Base-by-base conservation (phyloP, 2,329 filamentous ascomycete genomes). In the Helotiales sp. region DNA sequence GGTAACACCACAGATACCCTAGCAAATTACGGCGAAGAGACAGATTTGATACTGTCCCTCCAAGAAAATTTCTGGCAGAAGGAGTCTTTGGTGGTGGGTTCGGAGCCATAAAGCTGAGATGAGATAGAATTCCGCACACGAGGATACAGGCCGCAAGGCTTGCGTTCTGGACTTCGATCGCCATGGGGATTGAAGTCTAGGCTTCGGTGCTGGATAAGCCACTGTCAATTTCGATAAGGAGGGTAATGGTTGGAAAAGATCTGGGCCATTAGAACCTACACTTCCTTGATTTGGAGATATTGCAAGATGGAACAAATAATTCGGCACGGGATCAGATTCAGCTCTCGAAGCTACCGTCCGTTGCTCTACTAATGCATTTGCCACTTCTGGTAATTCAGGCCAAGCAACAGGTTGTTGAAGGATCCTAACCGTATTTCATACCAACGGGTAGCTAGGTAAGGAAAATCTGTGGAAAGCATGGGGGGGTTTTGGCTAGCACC, bases 101-200 rank as follows among this genome's bases (percentile, higher is more conserved):
- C 30, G 67, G 67, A 22, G 67, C 40, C 20, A 28, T 67, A 10
- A 63, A 60, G 58, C 63, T 67, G 55, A 54, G 57, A 52, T 64
- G 59, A 37, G 50, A 50, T 45, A 71, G 63, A 45, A 63, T 65
- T 17, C 34, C 30, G 45, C 37, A 63, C 17, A 63, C 6, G n/a
- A 22, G 40, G 17, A 68, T 50, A 6, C 28, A 40, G 30, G 34
- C 22, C 15, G 64, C 43, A 11, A 68, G 43, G 28, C 59, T 43
- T 17, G 58, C 13, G n/a, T 50, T 67, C 20, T 57, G 58, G 13
- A 34, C n/a, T 22, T 40, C 26, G 50, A 63, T n/a, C 22, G 54
- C 22, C 30, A 66, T 66, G 26, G n/a, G 50, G 17, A 47, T 13
- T 15, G 52, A 24, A 24, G 22, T 17, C 6, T 49, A 11, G 15